Evolutionary conservation across 1,284 basidiomycete genomes (phyloP).

Genomic region (Pseudomicrostroma phylloplanum): DNA sequence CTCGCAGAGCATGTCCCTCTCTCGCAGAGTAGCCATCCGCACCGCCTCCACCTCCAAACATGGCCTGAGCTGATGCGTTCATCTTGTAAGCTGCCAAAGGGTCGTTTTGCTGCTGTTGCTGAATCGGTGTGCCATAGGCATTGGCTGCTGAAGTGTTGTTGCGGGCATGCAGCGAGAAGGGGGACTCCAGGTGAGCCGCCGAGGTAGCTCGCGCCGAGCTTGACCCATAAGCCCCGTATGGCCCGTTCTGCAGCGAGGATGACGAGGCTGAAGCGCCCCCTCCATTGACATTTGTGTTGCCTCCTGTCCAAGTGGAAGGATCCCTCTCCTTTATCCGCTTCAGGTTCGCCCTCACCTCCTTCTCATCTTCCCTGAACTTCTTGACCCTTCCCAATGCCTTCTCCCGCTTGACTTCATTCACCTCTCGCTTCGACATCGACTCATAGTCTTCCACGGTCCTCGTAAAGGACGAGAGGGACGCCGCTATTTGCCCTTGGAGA

Average conservation of each 20-base stretch:
- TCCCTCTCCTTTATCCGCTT: conserved; percentile 28
- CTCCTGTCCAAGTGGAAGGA: conserved; percentile 2
- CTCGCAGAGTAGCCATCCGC: conserved; percentile 21
- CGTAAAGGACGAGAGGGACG: conserved; percentile 38
- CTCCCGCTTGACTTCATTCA: conserved; percentile 45
- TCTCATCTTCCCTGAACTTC: conserved; percentile 44
- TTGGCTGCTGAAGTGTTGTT: conserved; percentile 13
- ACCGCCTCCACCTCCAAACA: conserved; percentile 21
- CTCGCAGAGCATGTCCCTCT: conserved; percentile 44
- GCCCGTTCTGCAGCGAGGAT: not conserved
- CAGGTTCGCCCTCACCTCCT: conserved; percentile 28
- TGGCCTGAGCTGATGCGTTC: conserved; percentile 39
- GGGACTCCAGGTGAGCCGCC: conserved; percentile 26
- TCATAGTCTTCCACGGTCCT: conserved; percentile 49
- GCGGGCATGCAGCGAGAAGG: conserved; percentile 33
- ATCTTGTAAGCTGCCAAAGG: conserved; percentile 45
- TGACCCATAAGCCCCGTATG: not conserved
- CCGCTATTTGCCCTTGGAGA: conserved; percentile 32
- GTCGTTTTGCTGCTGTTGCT: conserved; percentile 13
- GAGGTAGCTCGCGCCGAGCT: not conserved
- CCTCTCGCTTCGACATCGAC: conserved; percentile 43
- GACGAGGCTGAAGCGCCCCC: conserved; percentile 7
- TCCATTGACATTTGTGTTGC: not conserved
- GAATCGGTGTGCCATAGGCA: not conserved
- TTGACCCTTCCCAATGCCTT: conserved; percentile 40